phyloP scores from a whole-genome alignment of 1,139 yeast genomes.

The Zygosaccharomyces pseudobailii region DNA sequence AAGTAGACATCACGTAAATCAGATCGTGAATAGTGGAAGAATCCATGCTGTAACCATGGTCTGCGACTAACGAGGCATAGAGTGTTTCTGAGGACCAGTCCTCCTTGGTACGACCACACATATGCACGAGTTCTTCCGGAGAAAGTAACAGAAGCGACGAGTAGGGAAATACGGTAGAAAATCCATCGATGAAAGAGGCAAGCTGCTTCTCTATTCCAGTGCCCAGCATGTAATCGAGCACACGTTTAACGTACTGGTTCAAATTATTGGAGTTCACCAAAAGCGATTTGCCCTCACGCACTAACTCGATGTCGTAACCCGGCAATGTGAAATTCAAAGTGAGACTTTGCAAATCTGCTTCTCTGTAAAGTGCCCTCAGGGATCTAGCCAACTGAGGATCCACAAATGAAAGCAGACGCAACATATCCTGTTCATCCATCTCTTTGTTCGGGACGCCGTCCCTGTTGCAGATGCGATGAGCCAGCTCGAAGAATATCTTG shows the following conservation, averaged over 20 bases:
- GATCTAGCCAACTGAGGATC: conserved; percentile 65
- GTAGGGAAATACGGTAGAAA: conserved; percentile 79
- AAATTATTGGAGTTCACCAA: conserved; percentile 52
- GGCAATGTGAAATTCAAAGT: conserved; percentile 69
- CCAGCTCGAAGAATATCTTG: conserved; percentile 58
- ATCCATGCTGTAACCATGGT: conserved; percentile 82
- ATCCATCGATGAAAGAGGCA: conserved; percentile 71
- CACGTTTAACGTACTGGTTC: conserved; percentile 50
- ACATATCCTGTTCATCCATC: conserved; percentile 28
- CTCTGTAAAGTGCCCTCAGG: conserved; percentile 43
- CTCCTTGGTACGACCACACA: conserved; percentile 74
- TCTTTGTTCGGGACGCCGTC: conserved; percentile 3
- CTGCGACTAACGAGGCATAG: conserved; percentile 63
- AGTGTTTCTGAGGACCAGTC: conserved; percentile 79
- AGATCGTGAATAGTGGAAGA: conserved; percentile 60
- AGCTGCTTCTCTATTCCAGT: conserved; percentile 64
- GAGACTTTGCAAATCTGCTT: conserved; percentile 41
- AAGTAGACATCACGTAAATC: conserved; percentile 54
- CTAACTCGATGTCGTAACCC: conserved; percentile 61
- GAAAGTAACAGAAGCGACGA: conserved; percentile 66
- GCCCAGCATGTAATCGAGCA: conserved; percentile 59
- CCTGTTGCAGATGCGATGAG: conserved; percentile 23
- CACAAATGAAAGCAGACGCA: conserved; percentile 46
- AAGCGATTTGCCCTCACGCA: conserved; percentile 50
- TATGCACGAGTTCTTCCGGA: conserved; percentile 62